phyloP scores from a whole-genome alignment of 179 eudicot genomes.

The Spergularia azorica region DNA sequence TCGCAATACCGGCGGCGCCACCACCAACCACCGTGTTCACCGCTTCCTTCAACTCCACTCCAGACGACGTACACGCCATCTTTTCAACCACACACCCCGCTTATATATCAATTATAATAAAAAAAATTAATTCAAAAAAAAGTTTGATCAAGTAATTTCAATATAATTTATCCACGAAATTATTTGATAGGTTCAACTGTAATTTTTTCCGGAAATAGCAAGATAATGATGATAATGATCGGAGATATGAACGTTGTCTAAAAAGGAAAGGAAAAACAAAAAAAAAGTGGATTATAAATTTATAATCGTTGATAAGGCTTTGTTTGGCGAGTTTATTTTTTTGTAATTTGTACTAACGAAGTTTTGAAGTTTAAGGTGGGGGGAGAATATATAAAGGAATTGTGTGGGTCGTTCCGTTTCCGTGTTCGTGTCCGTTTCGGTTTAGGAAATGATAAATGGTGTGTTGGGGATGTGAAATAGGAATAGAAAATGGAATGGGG shows the following conservation, averaged over 20 bases:
- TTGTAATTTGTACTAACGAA: no score
- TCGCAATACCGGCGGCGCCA: slow-evolving; percentile 43
- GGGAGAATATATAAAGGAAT: no score
- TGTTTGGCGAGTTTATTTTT: not conserved
- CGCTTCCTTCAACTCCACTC: slow-evolving; percentile 28
- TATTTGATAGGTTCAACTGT: not conserved
- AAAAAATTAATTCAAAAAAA: not conserved
- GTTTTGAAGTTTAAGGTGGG: no score
- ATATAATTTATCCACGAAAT: no score
- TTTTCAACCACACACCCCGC: not conserved
- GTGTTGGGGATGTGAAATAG: no score
- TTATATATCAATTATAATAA: not conserved
- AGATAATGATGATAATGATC: slow-evolving; percentile 7
- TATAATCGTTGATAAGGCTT: not conserved
- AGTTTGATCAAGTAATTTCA: not conserved
- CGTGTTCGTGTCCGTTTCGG: not conserved
- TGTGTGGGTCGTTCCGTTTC: not conserved
- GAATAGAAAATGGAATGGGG: not conserved
- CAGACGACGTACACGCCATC: slow-evolving; percentile 23
- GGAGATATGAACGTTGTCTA: slow-evolving; percentile 12
- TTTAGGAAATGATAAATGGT: not conserved
- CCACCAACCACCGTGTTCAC: slow-evolving; percentile 31
- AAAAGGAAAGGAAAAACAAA: not conserved
- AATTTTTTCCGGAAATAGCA: slow-evolving; percentile 6
- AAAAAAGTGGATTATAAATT: not conserved